Percentiles rank a stretch among this genome's conserved stretches.
Evolutionary conservation across 805 yeast genomes (phyloP).

Genomic region (Ogataea nonfermentans): DNA sequence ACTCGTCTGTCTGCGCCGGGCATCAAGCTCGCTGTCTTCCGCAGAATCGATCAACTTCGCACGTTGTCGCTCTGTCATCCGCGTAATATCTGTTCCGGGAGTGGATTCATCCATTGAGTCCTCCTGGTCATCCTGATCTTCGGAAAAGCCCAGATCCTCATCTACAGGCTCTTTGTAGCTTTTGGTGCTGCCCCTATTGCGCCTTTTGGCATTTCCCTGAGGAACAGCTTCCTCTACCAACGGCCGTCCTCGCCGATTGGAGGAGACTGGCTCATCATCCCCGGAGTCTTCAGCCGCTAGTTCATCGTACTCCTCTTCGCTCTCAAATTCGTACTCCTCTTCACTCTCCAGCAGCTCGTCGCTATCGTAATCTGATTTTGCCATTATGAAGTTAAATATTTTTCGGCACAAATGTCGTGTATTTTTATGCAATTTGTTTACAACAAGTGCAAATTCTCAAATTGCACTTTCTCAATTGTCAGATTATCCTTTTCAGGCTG

Average conservation of each 20-base stretch:
- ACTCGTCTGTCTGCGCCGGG: slow-evolving; percentile 15
- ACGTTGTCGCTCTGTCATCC: slow-evolving; percentile 58
- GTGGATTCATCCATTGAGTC: slow-evolving; percentile 45
- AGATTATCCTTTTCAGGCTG: slow-evolving; percentile 15
- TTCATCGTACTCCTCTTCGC: slow-evolving; percentile 20
- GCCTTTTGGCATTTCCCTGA: slow-evolving; percentile 9
- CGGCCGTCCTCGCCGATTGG: slow-evolving; percentile 11
- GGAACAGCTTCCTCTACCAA: slow-evolving; percentile 10
- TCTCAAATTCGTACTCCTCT: slow-evolving; percentile 19
- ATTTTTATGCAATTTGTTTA: slow-evolving; percentile 11
- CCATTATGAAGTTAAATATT: slow-evolving; percentile 1
- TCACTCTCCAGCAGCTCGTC: slow-evolving; percentile 17
- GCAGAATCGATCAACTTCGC: slow-evolving; percentile 39
- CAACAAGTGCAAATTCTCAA: slow-evolving; percentile 6
- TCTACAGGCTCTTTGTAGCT: slow-evolving; percentile 23
- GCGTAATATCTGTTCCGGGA: slow-evolving; percentile 41
- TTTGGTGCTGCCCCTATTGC: slow-evolving; percentile 15
- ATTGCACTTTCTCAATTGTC: slow-evolving; percentile 13
- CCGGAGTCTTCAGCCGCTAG: slow-evolving; percentile 25
- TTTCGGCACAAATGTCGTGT: slow-evolving; percentile 11
- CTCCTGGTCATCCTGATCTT: slow-evolving; percentile 17
- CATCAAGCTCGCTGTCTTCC: slow-evolving; percentile 23
- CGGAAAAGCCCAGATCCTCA: slow-evolving; percentile 7
- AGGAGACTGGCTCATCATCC: slow-evolving; percentile 35
- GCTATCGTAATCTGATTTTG: slow-evolving; percentile 13